phyloP scores from a whole-genome alignment of 306 rosid genomes.

The Myrica gale region DNA sequence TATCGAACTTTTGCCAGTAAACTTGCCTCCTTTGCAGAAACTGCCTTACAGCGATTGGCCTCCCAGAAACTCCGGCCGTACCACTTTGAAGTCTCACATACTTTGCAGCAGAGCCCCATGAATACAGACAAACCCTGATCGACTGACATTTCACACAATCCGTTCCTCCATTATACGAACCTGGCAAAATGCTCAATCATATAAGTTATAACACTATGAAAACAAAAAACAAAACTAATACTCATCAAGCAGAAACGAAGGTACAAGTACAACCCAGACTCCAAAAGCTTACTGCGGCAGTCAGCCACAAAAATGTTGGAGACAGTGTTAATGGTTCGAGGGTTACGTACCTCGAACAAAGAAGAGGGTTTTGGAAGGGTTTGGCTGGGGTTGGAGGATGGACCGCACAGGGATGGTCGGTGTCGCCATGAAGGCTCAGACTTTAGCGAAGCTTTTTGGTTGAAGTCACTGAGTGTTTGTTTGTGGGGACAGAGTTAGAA shows the following conservation, averaged over 20 bases:
- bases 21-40: constrained; percentile 47
- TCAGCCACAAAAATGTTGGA: background rate
- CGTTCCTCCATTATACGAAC: constrained; percentile 32
- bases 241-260: constrained; percentile 6
- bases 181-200: constrained; percentile 32
- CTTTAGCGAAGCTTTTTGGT: background rate
- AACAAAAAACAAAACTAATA: background rate
- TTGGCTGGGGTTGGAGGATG: constrained; percentile 42
- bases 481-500: background rate
- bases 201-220: background rate
- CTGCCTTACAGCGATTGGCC: constrained; percentile 27
- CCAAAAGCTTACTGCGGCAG: background rate
- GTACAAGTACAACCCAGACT: background rate
- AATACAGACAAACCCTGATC: constrained; percentile 19
- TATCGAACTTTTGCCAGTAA: background rate
- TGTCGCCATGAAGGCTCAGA: constrained; percentile 61
- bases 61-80: constrained; percentile 35
- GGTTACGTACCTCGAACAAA: constrained; percentile 39
- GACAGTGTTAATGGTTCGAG: background rate
- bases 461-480: too few species aligned
- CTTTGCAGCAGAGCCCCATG: constrained; percentile 60
- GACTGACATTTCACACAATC: constrained; percentile 39
- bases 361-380: constrained; percentile 39
- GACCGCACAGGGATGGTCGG: constrained; percentile 50
- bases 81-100: constrained; percentile 38